Evolutionary conservation across 2,329 filamentous ascomycete species (phyloP).

Genomic region (Samsoniella hepiali): DNA sequence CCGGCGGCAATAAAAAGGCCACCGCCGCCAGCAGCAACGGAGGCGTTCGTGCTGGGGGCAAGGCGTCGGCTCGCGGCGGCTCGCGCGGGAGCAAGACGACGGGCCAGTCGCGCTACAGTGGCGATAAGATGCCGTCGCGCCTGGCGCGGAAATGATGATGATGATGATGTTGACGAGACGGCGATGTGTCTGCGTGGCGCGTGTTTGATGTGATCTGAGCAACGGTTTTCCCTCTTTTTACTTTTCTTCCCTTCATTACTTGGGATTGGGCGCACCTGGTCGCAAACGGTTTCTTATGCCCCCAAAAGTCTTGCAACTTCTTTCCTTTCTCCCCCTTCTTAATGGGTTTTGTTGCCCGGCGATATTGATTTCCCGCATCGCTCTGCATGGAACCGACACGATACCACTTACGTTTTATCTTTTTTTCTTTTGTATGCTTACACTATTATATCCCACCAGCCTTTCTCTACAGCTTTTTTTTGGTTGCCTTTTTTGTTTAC

Average conservation of each 20-base stretch:
- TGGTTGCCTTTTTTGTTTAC: neutral
- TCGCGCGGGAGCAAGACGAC: conserved; percentile 19
- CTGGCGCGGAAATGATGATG: conserved; percentile 13
- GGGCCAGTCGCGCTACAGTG: conserved; percentile 32
- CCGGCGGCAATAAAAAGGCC: conserved; percentile 24
- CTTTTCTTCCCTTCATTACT: neutral
- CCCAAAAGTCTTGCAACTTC: neutral
- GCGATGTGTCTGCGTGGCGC: neutral
- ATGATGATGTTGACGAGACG: neutral
- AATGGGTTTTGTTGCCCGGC: neutral
- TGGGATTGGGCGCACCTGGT: neutral
- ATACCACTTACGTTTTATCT: conserved; percentile 14
- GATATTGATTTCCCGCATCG: neutral
- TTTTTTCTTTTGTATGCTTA: neutral
- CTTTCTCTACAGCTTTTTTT: neutral
- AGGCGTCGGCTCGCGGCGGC: conserved; percentile 2
- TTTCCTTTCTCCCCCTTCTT: neutral
- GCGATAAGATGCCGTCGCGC: conserved; percentile 33
- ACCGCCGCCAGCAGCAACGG: neutral
- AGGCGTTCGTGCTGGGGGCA: neutral
- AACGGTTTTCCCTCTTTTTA: neutral
- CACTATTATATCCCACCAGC: neutral
- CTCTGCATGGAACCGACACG: neutral
- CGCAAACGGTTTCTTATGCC: too few relatives aligned
- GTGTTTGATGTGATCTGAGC: neutral